Percentiles rank a stretch among this genome's conserved stretches.
These are phyloP conservation scores for apple (Malus domestica) DNA, from an alignment of 306 rosid species.

Conservation along the genomic window ASM211411v1 NC_041805.1:9526001-9526500, in stretches of 20 bases:
- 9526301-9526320: conserved; percentile 35
- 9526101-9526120: background rate
- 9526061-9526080: too few species aligned
- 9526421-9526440: background rate
- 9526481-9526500: too few species aligned
- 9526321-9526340: background rate
- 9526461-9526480: background rate
- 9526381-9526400: background rate
- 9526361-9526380: background rate
- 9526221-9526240: background rate
- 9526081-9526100: too few species aligned
- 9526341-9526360: background rate
- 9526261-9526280: background rate
- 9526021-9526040: too few species aligned
- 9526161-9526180: background rate
- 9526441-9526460: background rate
- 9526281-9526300: conserved; percentile 41
- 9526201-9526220: background rate
- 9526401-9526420: background rate
- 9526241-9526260: conserved; percentile 19
- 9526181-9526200: background rate
- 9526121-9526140: background rate
- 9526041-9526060: too few species aligned
- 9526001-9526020: background rate
- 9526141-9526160: background rate